Conservation (phyloP, 2,329 filamentous ascomycete species). For the Fusarium concolor region DNA sequence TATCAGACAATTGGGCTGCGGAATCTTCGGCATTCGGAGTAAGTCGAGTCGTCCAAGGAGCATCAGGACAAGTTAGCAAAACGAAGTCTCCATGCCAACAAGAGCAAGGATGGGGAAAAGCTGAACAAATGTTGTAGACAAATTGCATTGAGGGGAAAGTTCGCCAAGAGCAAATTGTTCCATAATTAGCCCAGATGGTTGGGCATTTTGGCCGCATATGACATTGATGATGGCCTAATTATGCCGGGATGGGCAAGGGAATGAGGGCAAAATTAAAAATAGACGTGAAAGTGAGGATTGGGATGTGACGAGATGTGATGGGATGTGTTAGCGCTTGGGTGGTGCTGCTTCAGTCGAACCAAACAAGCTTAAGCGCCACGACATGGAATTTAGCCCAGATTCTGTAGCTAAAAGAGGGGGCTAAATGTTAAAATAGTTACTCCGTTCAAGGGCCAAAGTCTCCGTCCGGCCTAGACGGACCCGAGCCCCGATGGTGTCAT, state of each 20-base stretch:
- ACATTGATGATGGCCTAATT: constrained; percentile 32
- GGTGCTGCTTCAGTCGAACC: constrained; percentile 30
- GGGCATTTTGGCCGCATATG: constrained; percentile 24
- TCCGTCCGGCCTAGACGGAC: constrained; percentile 30
- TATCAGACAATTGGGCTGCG: constrained; percentile 15
- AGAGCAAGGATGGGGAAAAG: constrained; percentile 25
- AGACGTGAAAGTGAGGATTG: constrained; percentile 36
- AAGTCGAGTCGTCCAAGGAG: constrained; percentile 1
- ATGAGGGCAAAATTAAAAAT: constrained; percentile 54
- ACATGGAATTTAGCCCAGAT: constrained; percentile 47
- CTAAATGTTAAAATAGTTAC: constrained; percentile 25
- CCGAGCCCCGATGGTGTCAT: constrained; percentile 12
- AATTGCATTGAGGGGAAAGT: constrained; percentile 17
- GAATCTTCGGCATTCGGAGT: constrained; percentile 34
- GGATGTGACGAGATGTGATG: constrained; percentile 41
- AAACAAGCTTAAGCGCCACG: constrained; percentile 44
- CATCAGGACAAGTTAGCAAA: constrained; percentile 30
- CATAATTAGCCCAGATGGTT: constrained; percentile 43
- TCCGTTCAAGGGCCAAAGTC: constrained; percentile 21
- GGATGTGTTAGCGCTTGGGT: constrained; percentile 42
- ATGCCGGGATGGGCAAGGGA: constrained; percentile 25
- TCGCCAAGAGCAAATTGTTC: constrained; percentile 23
- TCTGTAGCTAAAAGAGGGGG: constrained; percentile 30
- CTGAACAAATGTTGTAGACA: constrained; percentile 18
- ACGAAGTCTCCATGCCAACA: constrained; percentile 16